A percentile compares a stretch with the other conserved stretches of the same genome.
phyloP scores from a whole-genome alignment of 495 filamentous ascomycete species.

The Clohesyomyces aquaticus region DNA sequence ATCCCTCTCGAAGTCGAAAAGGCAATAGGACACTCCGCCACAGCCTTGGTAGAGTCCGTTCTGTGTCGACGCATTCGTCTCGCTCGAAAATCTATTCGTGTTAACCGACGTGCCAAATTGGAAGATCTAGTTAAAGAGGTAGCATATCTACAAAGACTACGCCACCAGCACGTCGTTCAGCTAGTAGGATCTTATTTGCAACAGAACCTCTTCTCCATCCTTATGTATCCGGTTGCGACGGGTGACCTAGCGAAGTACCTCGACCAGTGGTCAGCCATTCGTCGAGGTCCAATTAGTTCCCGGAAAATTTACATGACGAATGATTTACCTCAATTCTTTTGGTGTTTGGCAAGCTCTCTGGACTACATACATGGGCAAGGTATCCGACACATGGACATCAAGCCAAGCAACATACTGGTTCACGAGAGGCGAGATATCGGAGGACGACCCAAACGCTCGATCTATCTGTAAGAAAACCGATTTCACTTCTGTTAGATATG shows the following conservation, averaged over 20 bases:
- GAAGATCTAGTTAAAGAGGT: slow-evolving; percentile 28
- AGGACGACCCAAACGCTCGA: background rate
- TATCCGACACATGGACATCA: slow-evolving; percentile 35
- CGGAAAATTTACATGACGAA: too few species aligned
- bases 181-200: slow-evolving; percentile 26
- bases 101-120: background rate
- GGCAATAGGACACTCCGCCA: background rate
- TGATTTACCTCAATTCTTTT: slow-evolving; percentile 16
- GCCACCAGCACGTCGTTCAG: slow-evolving; percentile 28
- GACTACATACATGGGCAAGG: slow-evolving; percentile 10
- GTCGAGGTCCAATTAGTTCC: too few species aligned
- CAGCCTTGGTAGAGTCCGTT: slow-evolving; percentile 26
- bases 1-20: slow-evolving; percentile 8
- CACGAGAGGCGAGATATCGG: background rate
- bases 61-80: slow-evolving; percentile 26
- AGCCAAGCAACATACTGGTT: slow-evolving; percentile 34
- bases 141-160: slow-evolving; percentile 17
- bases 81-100: slow-evolving; percentile 23
- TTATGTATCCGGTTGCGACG: slow-evolving; percentile 30
- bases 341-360: slow-evolving; percentile 13
- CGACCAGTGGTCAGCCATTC: slow-evolving; percentile 5
- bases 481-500: background rate
- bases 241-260: slow-evolving; percentile 16
- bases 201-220: slow-evolving; percentile 14
- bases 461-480: background rate